A percentile compares a stretch with the other conserved stretches of the same genome.
Evolutionary conservation across 148 eudicot genomes (phyloP).

Genomic region (Rhododendron vialii): DNA sequence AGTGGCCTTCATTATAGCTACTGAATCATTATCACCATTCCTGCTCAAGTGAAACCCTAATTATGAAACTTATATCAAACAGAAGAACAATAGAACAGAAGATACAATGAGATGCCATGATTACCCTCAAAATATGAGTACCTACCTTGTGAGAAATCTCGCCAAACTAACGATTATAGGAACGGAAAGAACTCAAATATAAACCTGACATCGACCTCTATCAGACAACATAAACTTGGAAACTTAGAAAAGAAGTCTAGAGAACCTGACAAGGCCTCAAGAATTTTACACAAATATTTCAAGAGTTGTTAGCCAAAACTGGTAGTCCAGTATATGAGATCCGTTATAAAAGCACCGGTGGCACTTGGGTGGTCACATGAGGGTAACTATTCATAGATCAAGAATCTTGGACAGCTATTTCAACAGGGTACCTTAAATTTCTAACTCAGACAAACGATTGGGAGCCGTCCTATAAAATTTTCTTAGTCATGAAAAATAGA

Average conservation of each 20-base stretch:
- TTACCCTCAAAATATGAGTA: background rate
- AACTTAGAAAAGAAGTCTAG: background rate
- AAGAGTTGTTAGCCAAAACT: background rate
- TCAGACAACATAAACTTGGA: background rate
- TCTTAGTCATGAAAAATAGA: background rate
- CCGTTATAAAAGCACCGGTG: background rate
- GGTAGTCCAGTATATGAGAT: background rate
- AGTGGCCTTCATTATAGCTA: conserved; percentile 81
- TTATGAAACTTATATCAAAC: conserved; percentile 9
- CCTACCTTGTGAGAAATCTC: background rate
- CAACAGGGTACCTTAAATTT: background rate
- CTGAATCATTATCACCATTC: conserved; percentile 63
- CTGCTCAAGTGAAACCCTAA: conserved; percentile 33
- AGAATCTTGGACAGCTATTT: background rate
- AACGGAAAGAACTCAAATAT: background rate
- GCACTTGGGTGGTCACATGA: background rate
- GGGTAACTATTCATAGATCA: background rate
- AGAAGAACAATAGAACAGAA: background rate
- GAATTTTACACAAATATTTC: background rate
- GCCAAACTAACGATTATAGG: background rate
- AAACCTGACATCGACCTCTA: background rate
- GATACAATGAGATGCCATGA: background rate
- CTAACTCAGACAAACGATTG: background rate
- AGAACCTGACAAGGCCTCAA: background rate
- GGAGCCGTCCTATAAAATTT: background rate